phyloP scores from a whole-genome alignment of 2,329 filamentous ascomycete species.

The Albophoma yamanashiensis region DNA sequence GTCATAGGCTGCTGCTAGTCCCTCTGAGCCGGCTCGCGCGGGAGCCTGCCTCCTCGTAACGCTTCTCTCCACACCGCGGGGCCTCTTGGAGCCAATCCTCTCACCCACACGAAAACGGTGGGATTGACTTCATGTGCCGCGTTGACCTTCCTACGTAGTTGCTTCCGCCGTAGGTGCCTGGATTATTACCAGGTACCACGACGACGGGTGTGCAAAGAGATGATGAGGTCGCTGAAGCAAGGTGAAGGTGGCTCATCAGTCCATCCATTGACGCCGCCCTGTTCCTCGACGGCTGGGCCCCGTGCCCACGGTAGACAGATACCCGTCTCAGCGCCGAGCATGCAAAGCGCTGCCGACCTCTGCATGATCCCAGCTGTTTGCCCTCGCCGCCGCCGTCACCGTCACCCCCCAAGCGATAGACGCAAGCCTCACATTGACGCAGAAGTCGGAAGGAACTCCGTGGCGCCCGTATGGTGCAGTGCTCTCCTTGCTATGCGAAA shows the following conservation, averaged over 20 bases:
- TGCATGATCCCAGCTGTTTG: neutral
- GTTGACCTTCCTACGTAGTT: no score
- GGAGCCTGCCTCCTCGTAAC: neutral
- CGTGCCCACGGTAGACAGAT: neutral
- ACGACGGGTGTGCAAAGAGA: no score
- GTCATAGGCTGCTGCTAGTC: neutral
- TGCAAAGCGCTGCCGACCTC: neutral
- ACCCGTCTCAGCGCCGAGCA: neutral
- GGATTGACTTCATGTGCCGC: neutral
- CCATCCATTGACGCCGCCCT: neutral
- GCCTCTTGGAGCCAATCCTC: no score
- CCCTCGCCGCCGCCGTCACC: neutral
- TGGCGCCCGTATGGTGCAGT: neutral
- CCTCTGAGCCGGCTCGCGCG: neutral
- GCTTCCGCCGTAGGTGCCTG: no score
- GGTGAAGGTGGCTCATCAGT: no score
- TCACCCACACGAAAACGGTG: no score
- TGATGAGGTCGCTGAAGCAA: no score
- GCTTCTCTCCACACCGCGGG: no score
- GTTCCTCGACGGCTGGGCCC: no score
- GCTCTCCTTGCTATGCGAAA: neutral
- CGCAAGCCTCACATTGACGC: neutral
- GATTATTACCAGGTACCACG: no score
- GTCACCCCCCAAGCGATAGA: neutral
- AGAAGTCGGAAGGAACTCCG: neutral